Evolutionary conservation across 1,284 basidiomycete species (phyloP).

Genomic region (Ganoderma lingzhi): DNA sequence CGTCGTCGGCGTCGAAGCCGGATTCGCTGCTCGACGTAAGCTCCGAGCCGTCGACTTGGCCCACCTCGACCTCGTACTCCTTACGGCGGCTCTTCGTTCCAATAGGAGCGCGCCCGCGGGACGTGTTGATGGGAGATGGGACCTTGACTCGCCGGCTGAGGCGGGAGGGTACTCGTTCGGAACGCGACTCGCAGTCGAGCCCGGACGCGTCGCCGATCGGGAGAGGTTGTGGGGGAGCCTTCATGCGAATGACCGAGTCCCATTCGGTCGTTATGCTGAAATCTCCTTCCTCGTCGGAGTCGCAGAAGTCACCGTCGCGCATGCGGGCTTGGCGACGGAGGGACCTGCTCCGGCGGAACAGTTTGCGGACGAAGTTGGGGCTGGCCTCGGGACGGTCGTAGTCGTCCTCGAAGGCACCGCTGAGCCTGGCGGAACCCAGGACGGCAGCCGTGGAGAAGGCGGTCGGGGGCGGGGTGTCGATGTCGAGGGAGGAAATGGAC

Average conservation of each 20-base stretch:
- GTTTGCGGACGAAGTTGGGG: constrained; percentile 18
- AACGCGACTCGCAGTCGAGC: background rate
- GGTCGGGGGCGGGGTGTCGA: constrained; percentile 21
- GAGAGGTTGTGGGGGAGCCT: background rate
- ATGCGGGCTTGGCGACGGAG: constrained; percentile 22
- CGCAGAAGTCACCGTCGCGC: constrained; percentile 25
- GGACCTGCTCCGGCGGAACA: constrained; percentile 13
- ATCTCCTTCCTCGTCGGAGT: constrained; percentile 18
- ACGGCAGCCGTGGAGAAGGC: constrained; percentile 22
- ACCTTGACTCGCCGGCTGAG: constrained; percentile 27
- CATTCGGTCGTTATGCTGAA: constrained; percentile 9
- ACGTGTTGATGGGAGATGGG: constrained; percentile 25
- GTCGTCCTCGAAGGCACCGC: constrained; percentile 22
- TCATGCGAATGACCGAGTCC: background rate
- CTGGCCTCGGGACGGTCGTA: constrained; percentile 20
- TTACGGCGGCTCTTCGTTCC: constrained; percentile 17
- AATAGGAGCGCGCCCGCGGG: constrained; percentile 4
- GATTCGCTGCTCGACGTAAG: constrained; percentile 16
- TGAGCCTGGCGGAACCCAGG: constrained; percentile 20
- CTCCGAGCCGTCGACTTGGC: constrained; percentile 14
- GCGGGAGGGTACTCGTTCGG: constrained; percentile 13
- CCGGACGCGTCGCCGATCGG: background rate
- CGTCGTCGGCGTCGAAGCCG: constrained; percentile 29
- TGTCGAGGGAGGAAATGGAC: constrained; percentile 4
- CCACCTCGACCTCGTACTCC: constrained; percentile 24